Evolutionary conservation across 108 stramenopile species (phyloP).

Genomic region (Nannochloropsis gaditana): DNA sequence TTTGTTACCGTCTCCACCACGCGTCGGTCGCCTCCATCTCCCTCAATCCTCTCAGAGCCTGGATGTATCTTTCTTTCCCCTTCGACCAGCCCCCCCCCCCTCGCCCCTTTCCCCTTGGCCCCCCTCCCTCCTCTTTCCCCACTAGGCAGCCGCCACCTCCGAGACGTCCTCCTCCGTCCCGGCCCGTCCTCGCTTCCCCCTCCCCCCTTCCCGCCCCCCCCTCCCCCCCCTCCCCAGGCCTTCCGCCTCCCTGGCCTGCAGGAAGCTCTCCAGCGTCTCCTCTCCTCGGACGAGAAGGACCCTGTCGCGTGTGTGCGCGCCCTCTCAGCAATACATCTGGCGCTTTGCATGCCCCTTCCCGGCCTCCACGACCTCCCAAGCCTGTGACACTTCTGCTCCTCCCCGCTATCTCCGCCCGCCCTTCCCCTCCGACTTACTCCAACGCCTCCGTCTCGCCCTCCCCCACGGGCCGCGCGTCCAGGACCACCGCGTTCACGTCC

Average conservation of each 20-base stretch:
- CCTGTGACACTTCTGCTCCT: not conserved
- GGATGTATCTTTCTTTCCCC: not conserved
- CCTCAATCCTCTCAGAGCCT: not conserved
- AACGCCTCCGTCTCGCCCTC: slow-evolving; percentile 45
- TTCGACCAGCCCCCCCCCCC: not conserved
- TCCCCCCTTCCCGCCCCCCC: not conserved
- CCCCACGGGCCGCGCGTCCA: slow-evolving; percentile 77
- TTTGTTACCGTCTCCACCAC: not conserved
- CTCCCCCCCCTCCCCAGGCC: not conserved
- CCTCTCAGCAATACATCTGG: no score
- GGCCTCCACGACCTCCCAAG: no score
- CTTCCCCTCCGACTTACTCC: not conserved
- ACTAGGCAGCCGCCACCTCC: not conserved
- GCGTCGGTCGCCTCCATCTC: not conserved
- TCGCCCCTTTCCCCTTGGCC: not conserved
- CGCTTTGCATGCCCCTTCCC: no score
- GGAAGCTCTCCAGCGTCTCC: slow-evolving; percentile 26
- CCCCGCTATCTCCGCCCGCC: not conserved
- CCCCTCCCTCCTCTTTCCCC: not conserved
- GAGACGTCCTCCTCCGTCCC: not conserved
- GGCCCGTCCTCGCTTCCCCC: no score
- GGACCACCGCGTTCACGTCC: slow-evolving; percentile 81
- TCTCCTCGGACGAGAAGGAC: slow-evolving; percentile 26
- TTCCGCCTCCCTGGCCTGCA: not conserved
- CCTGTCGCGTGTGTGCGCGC: not conserved